Percentiles rank a stretch among this genome's conserved stretches.
Conservation (phyloP, 805 yeast species). For the Lipomyces spencermartinsiae region DNA sequence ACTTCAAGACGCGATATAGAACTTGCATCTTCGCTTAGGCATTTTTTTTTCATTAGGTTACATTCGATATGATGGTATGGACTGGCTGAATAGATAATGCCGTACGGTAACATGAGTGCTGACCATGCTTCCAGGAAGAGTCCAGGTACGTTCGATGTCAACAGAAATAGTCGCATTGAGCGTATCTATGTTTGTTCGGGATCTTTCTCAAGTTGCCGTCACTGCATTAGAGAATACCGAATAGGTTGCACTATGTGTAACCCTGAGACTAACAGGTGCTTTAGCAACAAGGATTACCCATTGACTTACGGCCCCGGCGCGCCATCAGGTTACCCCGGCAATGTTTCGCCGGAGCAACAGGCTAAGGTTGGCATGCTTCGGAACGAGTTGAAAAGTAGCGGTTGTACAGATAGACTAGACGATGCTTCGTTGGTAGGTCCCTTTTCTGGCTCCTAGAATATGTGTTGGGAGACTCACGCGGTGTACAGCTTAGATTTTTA, state of each 20-base stretch:
- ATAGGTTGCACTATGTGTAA: not conserved
- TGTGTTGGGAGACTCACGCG: not conserved
- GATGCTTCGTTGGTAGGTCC: slow-evolving; percentile 52
- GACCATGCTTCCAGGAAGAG: too few relatives aligned
- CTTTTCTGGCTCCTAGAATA: not conserved
- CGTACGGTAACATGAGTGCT: too few relatives aligned
- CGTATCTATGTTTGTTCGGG: slow-evolving; percentile 3
- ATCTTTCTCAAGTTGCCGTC: not conserved
- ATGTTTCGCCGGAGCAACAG: slow-evolving; percentile 72
- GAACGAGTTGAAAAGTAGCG: slow-evolving; percentile 62
- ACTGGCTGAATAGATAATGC: not conserved
- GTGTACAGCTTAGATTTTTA: slow-evolving; percentile 67
- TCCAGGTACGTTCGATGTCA: too few relatives aligned
- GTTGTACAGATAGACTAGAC: slow-evolving; percentile 80
- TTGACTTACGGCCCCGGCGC: slow-evolving; percentile 38
- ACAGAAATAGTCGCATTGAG: not conserved
- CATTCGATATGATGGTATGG: not conserved
- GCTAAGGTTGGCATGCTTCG: slow-evolving; percentile 64
- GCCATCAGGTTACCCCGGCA: slow-evolving; percentile 65
- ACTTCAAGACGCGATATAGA: not conserved
- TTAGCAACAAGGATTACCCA: slow-evolving; percentile 22
- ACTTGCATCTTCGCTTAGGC: not conserved
- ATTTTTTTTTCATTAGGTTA: not conserved
- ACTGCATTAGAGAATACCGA: not conserved
- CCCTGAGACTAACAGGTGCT: not conserved